These are phyloP conservation scores for Aureobasidium sp. DNA, from an alignment of 2,329 filamentous ascomycete species.

Conservation along the genomic window DNA sequence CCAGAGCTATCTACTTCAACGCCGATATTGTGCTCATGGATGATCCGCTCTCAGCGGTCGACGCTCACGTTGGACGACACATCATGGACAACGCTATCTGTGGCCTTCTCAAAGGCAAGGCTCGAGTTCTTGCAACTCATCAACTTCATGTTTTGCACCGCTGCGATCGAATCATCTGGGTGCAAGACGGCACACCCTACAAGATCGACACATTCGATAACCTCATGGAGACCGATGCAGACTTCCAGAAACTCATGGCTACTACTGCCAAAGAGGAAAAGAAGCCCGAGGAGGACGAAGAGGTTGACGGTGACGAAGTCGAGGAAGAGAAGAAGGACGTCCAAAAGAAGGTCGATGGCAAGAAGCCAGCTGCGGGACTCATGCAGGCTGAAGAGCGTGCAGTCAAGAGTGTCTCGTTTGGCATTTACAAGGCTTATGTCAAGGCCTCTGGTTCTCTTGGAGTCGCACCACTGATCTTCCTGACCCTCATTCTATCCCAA, in stretches of 20 bases:
- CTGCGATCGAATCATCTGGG: conserved; percentile 93
- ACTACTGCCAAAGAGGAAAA: conserved; percentile 75
- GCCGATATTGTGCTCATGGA: conserved; percentile 55
- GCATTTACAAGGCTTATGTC: conserved; percentile 82
- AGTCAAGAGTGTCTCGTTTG: conserved; percentile 80
- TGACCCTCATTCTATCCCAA: conserved; percentile 76
- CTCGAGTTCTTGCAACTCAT: conserved; percentile 92
- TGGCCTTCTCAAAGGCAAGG: conserved; percentile 89
- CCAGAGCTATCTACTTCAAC: conserved; percentile 59
- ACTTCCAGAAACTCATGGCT: conserved; percentile 85
- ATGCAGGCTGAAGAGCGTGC: conserved; percentile 83
- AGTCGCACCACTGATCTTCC: conserved; percentile 69
- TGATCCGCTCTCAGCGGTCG: conserved; percentile 59
- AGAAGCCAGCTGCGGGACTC: conserved; percentile 58
- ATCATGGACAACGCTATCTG: conserved; percentile 97
- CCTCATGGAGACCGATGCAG: conserved; percentile 80
- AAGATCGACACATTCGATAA: conserved; percentile 92
- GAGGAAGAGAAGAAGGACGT: conserved; percentile 64
- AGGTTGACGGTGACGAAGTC: conserved; percentile 56
- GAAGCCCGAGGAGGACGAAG: conserved; percentile 50
- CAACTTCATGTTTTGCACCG: conserved; percentile 93
- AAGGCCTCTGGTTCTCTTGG: conserved; percentile 76
- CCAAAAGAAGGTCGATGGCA: conserved; percentile 61
- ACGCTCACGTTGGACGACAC: conserved; percentile 67
- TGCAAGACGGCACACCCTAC: conserved; percentile 86